Base-by-base conservation (phyloP, 768 basidiomycete species). In the Tremella mesenterica region DNA sequence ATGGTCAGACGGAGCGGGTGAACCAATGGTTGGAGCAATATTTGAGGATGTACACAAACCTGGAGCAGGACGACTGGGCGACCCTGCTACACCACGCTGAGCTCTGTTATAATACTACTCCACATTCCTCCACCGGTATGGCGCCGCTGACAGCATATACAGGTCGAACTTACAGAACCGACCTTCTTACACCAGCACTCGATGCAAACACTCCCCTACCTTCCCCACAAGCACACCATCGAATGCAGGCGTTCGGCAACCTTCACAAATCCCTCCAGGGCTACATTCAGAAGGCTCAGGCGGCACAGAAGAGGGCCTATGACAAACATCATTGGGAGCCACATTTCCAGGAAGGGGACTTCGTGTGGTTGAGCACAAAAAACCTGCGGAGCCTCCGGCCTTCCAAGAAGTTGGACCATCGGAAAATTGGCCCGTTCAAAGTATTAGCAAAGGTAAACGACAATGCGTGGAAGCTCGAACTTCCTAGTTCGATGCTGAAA, bases 1-100 rank as follows among this genome's bases (percentile, higher is more conserved):
- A 78, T 53, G 76, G 77, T 0, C 54, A 72, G 0, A 77, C 74
- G 0, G 76, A 79, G 51, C 59, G 74, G 1, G 60, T 71, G 1
- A 75, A 56, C 47, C 52, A 58, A 41, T 25, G 25, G 8, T 18
- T 54, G 25, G 53, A 54, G 26, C 46, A 49, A 23, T 54, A 48
- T 25, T 41, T 54, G 4, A 23, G 53, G 23, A 18, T 46, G 5
- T 25, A 38, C 33, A 21, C 13, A 39, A 64, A 69, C 47, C 56
- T 65, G 30, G 46, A 59, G 16, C 71, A 74, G 50, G 59, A 65
- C 60, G 74, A 76, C 39, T 76, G 75, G 75, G 56, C 67, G 0
- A 57, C 69, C 10, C 67, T 63, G 50, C 48, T 76, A 0, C 57
- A 66, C 18, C 59, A 64, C 10, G 64, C 73, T 0, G 46, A n/a